Evolutionary conservation across 2,329 filamentous ascomycete genomes (phyloP), one percentile per base, ranked within the genome.

Genomic region (Pseudogymnoascus sp.): DNA sequence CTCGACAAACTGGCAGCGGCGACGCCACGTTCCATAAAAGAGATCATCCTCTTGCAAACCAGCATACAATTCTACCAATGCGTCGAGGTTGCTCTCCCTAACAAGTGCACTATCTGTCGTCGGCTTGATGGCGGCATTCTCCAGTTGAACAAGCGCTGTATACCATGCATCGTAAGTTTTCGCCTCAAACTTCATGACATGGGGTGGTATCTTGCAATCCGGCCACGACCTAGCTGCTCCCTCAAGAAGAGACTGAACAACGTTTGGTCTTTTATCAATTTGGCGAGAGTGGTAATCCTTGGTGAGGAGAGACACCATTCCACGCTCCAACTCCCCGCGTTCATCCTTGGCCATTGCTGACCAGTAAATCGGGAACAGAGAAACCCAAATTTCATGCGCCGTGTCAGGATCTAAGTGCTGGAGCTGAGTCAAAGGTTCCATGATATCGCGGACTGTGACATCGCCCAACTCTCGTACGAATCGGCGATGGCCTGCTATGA

Each of bases 141-240:
- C 95, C 67, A 99, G 85, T 71, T 95, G 93, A 13, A 89, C 87
- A 21, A 96, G 83, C 13, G 91, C 91, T n/a, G 92, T 93, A 74
- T 99, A 99, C 96, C 95, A 99, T 0, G 89, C 90, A 75, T 97
- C 93, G 73, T 96, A 99, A 0, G 92, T 96, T 75, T 90, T 91
- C 19, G 92, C 93, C 64, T 96, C 84, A 70, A 93, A 98, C 74
- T 99, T 99, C 78, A 99, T 86, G 39, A 98, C 92, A 72, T 99
- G 95, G 0, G 95, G 92, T 6, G 95, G 95, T 61, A 99, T 87
- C 77, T 95, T 96, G 77, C 95, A 96, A 21, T 90, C 85, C 0
- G 95, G 93, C 78, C 84, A 90, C 1, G 93, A 88, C 71, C 89
- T 90, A 13, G 93, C 90, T 37, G 91, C 89, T 43, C 92, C 95